These are phyloP conservation scores for Strobilomyces confusus DNA, from an alignment of 768 basidiomycete species.

Conservation along the genomic window DNA sequence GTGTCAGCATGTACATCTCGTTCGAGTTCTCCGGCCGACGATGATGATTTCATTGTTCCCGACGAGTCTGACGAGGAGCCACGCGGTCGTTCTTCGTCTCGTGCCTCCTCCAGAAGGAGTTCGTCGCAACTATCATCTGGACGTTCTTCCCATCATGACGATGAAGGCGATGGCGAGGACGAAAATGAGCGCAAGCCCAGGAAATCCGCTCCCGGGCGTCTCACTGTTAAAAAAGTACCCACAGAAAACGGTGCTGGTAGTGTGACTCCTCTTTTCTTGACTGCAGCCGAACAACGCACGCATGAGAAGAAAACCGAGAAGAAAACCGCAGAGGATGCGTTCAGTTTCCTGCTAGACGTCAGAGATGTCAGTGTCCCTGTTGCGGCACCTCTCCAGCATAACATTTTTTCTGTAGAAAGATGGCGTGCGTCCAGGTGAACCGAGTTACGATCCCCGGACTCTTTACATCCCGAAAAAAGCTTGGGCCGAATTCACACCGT, in stretches of 20 bases:
- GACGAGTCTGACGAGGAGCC: conserved; percentile 59
- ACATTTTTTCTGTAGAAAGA: conserved; percentile 58
- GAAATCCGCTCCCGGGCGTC: conserved; percentile 34
- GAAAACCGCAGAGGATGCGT: conserved; percentile 73
- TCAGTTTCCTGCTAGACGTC: conserved; percentile 65
- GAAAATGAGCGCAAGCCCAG: conserved; percentile 34
- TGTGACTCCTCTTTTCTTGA: conserved; percentile 54
- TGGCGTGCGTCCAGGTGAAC: conserved; percentile 68
- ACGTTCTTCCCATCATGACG: conserved; percentile 32
- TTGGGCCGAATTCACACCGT: conserved; percentile 87
- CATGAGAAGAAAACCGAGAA: conserved; percentile 80
- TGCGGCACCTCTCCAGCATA: background rate
- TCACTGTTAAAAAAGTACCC: conserved; percentile 29
- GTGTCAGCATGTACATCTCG: conserved; percentile 39
- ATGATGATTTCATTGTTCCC: conserved; percentile 70
- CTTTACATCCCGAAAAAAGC: conserved; percentile 70
- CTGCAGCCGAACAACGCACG: conserved; percentile 75
- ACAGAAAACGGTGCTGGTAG: conserved; percentile 29
- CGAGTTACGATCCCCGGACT: conserved; percentile 88
- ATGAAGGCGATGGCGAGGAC: conserved; percentile 37
- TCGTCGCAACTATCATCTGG: conserved; percentile 34
- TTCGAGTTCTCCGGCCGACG: conserved; percentile 46
- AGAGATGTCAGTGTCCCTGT: conserved; percentile 53
- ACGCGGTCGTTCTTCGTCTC: conserved; percentile 47
- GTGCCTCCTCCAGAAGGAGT: conserved; percentile 41